Evolutionary conservation across 257 asterid species (phyloP), one percentile per base, ranked within the genome.

Genomic region (Hygrophila difformis): DNA sequence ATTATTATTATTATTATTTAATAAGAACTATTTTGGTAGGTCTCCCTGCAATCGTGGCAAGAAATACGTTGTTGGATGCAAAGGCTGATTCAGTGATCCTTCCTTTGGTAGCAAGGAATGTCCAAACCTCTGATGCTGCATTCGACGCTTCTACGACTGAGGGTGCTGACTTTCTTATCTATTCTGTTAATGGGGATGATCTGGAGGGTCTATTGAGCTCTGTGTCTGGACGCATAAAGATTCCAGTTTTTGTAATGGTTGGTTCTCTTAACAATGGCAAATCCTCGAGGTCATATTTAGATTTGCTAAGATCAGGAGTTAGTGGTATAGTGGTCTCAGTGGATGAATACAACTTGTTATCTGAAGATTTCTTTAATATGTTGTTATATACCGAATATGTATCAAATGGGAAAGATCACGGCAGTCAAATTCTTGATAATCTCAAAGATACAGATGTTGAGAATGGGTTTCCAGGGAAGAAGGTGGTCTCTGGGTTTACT

Each of bases 81-180:
- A 68, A 68, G 58, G 49, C 71, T 52, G 77, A 80, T 55, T 74
- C 88, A 1, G 85, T 86, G 31, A 47, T 86, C 53, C 91, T 91
- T 59, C 99, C 95, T 19, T 55, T 91, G 78, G 87, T 91, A 12
- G 97, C 84, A 42, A 83, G 97, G 60, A 68, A 37, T 49, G 97
- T 91, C 49, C 77, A 73, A 44, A 74, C 87, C 24, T 57, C 37
- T 6, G 64, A 72, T 61, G 87, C 94, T 45, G 99, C 99, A 18
- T 56, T 78, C 39, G 81, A 80, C 50, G 99, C 95, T 33, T 80
- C 94, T 10, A 64, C 65, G 48, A 60, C 81, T 36, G 99, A 91
- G 78, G 97, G 97, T 44, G 97, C 99, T 20, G 99, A 91, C 61
- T 91, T 91, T 72, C 78, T 91, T 57, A 71, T 91, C 51, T 74